phyloP scores from a whole-genome alignment of 2,329 filamentous ascomycete genomes.

The Huntiella bhutanensis region DNA sequence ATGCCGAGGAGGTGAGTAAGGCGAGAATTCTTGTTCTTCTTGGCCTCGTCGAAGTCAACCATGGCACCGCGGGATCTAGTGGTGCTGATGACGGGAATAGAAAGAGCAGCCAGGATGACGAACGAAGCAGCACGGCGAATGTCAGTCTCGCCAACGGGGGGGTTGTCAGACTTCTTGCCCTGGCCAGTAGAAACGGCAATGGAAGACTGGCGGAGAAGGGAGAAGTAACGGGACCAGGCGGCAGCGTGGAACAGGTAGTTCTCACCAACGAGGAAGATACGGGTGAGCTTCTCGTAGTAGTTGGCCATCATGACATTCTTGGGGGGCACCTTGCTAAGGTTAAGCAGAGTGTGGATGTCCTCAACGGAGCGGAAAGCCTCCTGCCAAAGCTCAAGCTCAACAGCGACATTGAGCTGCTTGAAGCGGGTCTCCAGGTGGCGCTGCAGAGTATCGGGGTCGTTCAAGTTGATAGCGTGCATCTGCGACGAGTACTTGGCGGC shows the following conservation, averaged over 20 bases:
- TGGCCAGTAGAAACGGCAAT: constrained; percentile 66
- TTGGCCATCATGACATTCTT: constrained; percentile 99
- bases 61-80: constrained; percentile 87
- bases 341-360: constrained; percentile 94
- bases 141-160: constrained; percentile 70
- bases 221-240: constrained; percentile 94
- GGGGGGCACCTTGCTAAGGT: constrained; percentile 88
- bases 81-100: constrained; percentile 99
- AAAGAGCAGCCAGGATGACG: constrained; percentile 79
- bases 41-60: constrained; percentile 88
- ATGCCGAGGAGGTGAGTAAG: constrained; percentile 92
- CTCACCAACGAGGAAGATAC: constrained; percentile 96
- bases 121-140: constrained; percentile 90
- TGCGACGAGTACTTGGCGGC: constrained; percentile 97
- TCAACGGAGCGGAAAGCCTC: constrained; percentile 98
- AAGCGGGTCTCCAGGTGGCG: constrained; percentile 95
- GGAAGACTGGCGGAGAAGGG: constrained; percentile 79
- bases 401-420: constrained; percentile 93
- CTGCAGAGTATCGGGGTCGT: constrained; percentile 90
- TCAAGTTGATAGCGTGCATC: constrained; percentile 99
- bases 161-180: constrained; percentile 86
- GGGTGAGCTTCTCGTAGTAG: constrained; percentile 98
- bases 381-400: constrained; percentile 96
- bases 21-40: constrained; percentile 97
- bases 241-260: constrained; percentile 99